phyloP scores from a whole-genome alignment of 2,329 filamentous ascomycete genomes.

The Hymenoscyphus scutula region DNA sequence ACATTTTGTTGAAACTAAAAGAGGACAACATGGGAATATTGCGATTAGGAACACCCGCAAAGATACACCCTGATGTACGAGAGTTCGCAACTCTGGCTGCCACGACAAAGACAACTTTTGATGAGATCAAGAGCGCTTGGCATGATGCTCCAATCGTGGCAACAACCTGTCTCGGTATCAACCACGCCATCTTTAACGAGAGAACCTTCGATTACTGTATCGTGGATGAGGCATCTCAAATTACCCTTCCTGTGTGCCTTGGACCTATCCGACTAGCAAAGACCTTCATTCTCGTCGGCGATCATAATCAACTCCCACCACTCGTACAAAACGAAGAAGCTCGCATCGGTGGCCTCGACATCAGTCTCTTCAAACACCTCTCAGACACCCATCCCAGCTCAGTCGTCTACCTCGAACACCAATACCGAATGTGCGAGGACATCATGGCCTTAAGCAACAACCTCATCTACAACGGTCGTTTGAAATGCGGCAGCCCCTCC shows the following conservation, averaged over 20 bases:
- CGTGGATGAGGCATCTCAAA: conserved; percentile 96
- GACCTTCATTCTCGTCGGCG: conserved; percentile 92
- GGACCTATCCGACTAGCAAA: conserved; percentile 90
- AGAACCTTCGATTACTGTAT: conserved; percentile 97
- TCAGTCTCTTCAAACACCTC: conserved; percentile 90
- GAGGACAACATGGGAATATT: conserved; percentile 75
- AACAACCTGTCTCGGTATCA: conserved; percentile 90
- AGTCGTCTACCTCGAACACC: conserved; percentile 88
- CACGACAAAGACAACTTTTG: conserved; percentile 70
- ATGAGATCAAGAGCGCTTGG: conserved; percentile 81
- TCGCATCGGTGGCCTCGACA: conserved; percentile 78
- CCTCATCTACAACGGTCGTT: conserved; percentile 84
- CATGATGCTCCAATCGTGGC: conserved; percentile 86
- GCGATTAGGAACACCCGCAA: conserved; percentile 79
- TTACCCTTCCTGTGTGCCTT: conserved; percentile 90
- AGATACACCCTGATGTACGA: conserved; percentile 84
- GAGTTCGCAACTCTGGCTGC: conserved; percentile 79
- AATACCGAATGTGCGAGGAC: conserved; percentile 98
- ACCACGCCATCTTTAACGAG: conserved; percentile 82
- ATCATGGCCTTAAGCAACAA: conserved; percentile 93
- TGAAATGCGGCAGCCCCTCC: conserved; percentile 81
- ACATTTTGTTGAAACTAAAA: conserved; percentile 90
- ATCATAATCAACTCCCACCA: conserved; percentile 93
- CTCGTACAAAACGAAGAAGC: conserved; percentile 92
- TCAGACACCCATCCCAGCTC: conserved; percentile 85